Evolutionary conservation across 129 eudicot genomes (phyloP), one percentile per base, ranked within the genome.

Genomic region (Pittosporum tobira): DNA sequence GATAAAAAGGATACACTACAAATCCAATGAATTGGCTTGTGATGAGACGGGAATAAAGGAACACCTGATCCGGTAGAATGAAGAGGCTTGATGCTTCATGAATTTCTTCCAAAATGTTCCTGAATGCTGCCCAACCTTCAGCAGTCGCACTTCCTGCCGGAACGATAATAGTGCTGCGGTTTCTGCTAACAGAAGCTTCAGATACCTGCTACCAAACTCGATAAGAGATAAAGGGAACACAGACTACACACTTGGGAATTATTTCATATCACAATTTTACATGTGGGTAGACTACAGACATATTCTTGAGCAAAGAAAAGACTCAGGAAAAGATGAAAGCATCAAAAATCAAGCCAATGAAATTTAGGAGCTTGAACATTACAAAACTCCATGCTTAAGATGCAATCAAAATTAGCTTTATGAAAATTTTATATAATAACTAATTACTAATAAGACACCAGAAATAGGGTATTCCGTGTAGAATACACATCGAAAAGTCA

Each of bases 41-140:
- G 60, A 21, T 6, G 45, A 13, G 59, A 15, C 10, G 40, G 40
- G 14, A 22, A 49, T 12, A 2, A 19, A 51, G 65, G 4, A 40
- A 49, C 18, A 86, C 98, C 98, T 83, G 96, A 72, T 83, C 81
- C 48, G 99, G 81, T 44, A 75, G 66, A 38, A 80, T 61, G 62
- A 80, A 87, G 60, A 83, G 95, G 74, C 84, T 75, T 54, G 95
- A 79, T 27, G 99, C 89, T 73, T 91, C 99, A 52, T 85, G 82
- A 49, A 91, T 91, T 65, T 91, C 99, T 48, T 76, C 99, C 71
- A 91, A 79, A 48, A 91, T 91, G 70, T 87, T 81, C 73, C 99
- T 82, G 66, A 91, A 91, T 51, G 99, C 94, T 59, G 80, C 79
- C 99, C 99, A 91, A 26, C 99, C 99, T 72, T 91, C 99, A 63